These are phyloP conservation scores for Hawksworthiomyces lignivorus DNA, from an alignment of 2,329 filamentous ascomycete genomes.

Conservation along the genomic window DNA sequence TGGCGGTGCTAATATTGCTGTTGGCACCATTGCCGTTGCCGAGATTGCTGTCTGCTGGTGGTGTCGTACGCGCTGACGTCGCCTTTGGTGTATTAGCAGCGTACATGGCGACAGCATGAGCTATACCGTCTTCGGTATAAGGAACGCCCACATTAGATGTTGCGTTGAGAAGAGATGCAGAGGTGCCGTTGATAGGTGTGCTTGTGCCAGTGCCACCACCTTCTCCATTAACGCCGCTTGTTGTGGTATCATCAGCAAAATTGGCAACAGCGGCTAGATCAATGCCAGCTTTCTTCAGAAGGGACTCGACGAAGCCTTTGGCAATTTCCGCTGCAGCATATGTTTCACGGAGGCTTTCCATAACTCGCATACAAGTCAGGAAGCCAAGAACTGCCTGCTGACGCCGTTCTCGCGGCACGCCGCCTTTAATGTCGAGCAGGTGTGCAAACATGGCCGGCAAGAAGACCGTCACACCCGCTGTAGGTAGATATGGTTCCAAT, in stretches of 20 bases:
- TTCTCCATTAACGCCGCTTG: slow-evolving; percentile 30
- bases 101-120: slow-evolving; percentile 14
- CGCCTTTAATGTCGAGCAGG: slow-evolving; percentile 83
- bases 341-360: slow-evolving; percentile 78
- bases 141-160: slow-evolving; percentile 17
- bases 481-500: slow-evolving; percentile 74
- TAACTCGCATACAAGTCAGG: slow-evolving; percentile 85
- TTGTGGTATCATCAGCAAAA: slow-evolving; percentile 38
- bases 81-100: slow-evolving; percentile 13
- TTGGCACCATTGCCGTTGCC: slow-evolving; percentile 9
- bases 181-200: slow-evolving; percentile 15
- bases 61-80: slow-evolving; percentile 33
- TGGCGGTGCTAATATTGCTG: slow-evolving; percentile 3
- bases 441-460: slow-evolving; percentile 92
- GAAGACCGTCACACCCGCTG: slow-evolving; percentile 83
- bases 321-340: slow-evolving; percentile 94
- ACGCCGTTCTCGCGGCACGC: slow-evolving; percentile 67
- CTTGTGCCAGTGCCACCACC: slow-evolving; percentile 9
- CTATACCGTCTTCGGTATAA: slow-evolving; percentile 16
- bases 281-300: slow-evolving; percentile 79
- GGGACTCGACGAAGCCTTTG: slow-evolving; percentile 89
- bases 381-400: slow-evolving; percentile 72
- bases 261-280: slow-evolving; percentile 44
- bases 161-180: slow-evolving; percentile 15
- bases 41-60: slow-evolving; percentile 37